Evolutionary conservation across 345 rosid species (phyloP).

Genomic region (Eutrema heterophyllum): DNA sequence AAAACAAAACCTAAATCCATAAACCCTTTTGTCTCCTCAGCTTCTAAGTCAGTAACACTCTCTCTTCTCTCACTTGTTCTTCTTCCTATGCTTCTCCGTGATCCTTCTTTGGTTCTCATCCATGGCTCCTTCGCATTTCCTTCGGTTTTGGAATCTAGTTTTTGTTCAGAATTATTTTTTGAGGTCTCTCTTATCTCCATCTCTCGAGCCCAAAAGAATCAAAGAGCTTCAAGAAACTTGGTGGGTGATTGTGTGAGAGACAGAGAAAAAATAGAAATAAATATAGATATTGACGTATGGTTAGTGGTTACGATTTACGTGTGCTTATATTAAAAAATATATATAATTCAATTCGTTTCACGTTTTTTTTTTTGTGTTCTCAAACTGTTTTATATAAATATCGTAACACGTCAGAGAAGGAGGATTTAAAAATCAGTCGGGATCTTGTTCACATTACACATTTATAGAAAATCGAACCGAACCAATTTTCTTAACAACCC

Average conservation of each 20-base stretch:
- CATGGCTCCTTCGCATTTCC: slow-evolving; percentile 37
- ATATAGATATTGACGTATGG: not conserved
- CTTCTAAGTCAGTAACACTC: slow-evolving; percentile 68
- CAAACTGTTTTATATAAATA: not conserved
- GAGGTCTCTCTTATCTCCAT: slow-evolving; percentile 38
- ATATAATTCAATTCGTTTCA: slow-evolving; percentile 1
- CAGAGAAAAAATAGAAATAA: not conserved
- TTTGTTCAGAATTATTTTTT: slow-evolving; percentile 4
- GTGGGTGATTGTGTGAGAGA: not conserved
- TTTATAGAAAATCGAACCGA: not conserved
- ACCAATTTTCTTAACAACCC: too few relatives aligned
- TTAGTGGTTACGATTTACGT: not conserved
- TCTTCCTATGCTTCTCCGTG: slow-evolving; percentile 1
- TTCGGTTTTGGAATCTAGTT: slow-evolving; percentile 25
- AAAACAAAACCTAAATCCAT: slow-evolving; percentile 94
- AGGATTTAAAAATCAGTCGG: not conserved
- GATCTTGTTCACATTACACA: slow-evolving; percentile 4
- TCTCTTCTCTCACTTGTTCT: slow-evolving; percentile 38
- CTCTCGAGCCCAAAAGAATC: slow-evolving; percentile 45
- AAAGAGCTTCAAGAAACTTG: not conserved
- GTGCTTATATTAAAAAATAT: not conserved
- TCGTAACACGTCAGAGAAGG: not conserved
- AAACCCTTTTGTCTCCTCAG: slow-evolving; percentile 78
- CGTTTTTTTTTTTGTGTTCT: slow-evolving; percentile 14
- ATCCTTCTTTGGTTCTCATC: not conserved